Evolutionary conservation across 306 rosid genomes (phyloP).

Genomic region (Urtica urens): DNA sequence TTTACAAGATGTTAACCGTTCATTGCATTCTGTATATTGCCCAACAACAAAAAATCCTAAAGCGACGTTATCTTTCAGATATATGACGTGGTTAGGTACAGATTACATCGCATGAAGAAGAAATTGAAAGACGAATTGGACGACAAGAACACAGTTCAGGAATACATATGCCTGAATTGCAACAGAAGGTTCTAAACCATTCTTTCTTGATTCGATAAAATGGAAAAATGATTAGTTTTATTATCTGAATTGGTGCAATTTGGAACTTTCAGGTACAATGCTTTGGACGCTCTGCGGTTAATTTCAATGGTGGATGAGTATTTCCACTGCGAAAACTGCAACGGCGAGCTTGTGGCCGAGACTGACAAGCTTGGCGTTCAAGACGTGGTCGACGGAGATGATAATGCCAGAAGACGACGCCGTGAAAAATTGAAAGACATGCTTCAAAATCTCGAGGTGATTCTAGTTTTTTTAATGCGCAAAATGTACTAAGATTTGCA

Average conservation of each 20-base stretch:
- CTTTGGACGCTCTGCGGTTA: conserved; percentile 81
- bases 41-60: conserved; percentile 13
- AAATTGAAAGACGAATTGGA: conserved; percentile 97
- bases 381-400: conserved; percentile 78
- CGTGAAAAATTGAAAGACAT: conserved; percentile 81
- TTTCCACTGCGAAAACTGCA: conserved; percentile 86
- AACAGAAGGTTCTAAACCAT: conserved; percentile 52
- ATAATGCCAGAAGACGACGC: conserved; percentile 66
- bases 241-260: too few relatives aligned
- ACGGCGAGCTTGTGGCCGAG: conserved; percentile 81
- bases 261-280: conserved; percentile 48
- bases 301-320: conserved; percentile 75
- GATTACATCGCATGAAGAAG: conserved; percentile 89
- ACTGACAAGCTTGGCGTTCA: conserved; percentile 80
- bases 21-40: conserved; percentile 14
- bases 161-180: conserved; percentile 81
- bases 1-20: conserved; percentile 13
- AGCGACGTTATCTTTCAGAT: conserved; percentile 42
- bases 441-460: conserved; percentile 85
- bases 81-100: conserved; percentile 83
- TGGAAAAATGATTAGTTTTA: background rate
- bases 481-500: too few relatives aligned
- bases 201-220: background rate
- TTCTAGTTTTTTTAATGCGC: background rate
- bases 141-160: conserved; percentile 88